These are phyloP conservation scores for Acorus calamus DNA, from an alignment of 106 monocot genomes.

Conservation along the genomic window DNA sequence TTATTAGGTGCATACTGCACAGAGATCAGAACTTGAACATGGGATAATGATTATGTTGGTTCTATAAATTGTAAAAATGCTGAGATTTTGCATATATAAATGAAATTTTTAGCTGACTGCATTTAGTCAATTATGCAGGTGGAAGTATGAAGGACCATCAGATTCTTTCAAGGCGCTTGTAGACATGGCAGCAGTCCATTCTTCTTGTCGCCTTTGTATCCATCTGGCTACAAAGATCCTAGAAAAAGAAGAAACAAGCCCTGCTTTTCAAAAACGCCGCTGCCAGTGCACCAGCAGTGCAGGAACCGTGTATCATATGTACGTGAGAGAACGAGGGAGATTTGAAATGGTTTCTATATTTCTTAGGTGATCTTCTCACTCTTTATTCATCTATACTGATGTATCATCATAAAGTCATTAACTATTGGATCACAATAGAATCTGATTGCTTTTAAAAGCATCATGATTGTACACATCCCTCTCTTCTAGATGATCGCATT, in stretches of 20 bases:
- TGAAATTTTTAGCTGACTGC: neutral
- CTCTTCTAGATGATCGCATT: too few relatives aligned
- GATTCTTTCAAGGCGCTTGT: slow-evolving; percentile 84
- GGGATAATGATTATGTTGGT: too few relatives aligned
- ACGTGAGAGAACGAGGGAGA: slow-evolving; percentile 72
- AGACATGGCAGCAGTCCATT: slow-evolving; percentile 89
- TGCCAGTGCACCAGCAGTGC: slow-evolving; percentile 53
- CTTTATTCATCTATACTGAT: neutral
- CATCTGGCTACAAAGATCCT: slow-evolving; percentile 61
- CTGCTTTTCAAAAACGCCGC: slow-evolving; percentile 46
- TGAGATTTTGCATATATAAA: too few relatives aligned
- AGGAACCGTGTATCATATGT: slow-evolving; percentile 59
- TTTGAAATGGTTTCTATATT: slow-evolving; percentile 55
- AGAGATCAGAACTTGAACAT: too few relatives aligned
- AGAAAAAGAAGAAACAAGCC: slow-evolving; percentile 52
- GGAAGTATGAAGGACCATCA: slow-evolving; percentile 86
- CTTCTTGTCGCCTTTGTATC: slow-evolving; percentile 86
- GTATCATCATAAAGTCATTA: neutral
- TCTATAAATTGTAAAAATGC: too few relatives aligned
- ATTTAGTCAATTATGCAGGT: slow-evolving; percentile 21
- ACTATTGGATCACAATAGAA: neutral
- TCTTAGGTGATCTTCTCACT: slow-evolving; percentile 32
- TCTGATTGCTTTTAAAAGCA: too few relatives aligned
- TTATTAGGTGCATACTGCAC: too few relatives aligned
- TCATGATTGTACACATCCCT: too few relatives aligned